Conservation (phyloP, 345 rosid genomes). For the Aegle marmelos region DNA sequence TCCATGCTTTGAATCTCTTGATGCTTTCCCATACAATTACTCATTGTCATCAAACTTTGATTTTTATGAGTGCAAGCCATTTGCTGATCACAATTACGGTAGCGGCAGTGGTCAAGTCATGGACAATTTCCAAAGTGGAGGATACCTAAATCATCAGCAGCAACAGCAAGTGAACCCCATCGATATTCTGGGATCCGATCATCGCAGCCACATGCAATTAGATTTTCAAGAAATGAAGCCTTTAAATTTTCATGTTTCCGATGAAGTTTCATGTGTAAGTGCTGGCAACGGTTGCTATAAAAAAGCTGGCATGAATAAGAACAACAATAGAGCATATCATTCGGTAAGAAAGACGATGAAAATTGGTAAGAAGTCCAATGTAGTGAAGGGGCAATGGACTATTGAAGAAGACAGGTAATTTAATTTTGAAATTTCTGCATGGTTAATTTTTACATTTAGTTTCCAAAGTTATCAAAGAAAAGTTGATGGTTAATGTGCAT, state of each 20-base stretch:
- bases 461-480: background rate
- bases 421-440: background rate
- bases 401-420: constrained; percentile 80
- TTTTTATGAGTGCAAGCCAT: constrained; percentile 58
- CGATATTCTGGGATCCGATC: constrained; percentile 33
- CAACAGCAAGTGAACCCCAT: constrained; percentile 13
- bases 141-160: constrained; percentile 3
- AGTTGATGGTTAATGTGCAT: no score
- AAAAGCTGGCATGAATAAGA: constrained; percentile 29
- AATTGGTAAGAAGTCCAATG: constrained; percentile 50
- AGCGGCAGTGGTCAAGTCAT: constrained; percentile 38
- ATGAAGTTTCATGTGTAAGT: constrained; percentile 55
- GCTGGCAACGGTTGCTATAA: constrained; percentile 34
- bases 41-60: constrained; percentile 33
- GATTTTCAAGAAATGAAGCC: constrained; percentile 46
- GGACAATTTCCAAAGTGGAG: constrained; percentile 49
- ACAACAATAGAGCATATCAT: constrained; percentile 23
- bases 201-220: constrained; percentile 26
- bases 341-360: constrained; percentile 39
- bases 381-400: constrained; percentile 94
- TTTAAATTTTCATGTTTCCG: constrained; percentile 41
- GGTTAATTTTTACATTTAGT: background rate
- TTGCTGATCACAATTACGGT: constrained; percentile 13
- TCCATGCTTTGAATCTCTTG: constrained; percentile 42
- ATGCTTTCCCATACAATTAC: constrained; percentile 36